Percentiles rank a stretch among this genome's conserved stretches.
Evolutionary conservation across 2,329 filamentous ascomycete species (phyloP).

Genomic region (Cladosporium sp.): DNA sequence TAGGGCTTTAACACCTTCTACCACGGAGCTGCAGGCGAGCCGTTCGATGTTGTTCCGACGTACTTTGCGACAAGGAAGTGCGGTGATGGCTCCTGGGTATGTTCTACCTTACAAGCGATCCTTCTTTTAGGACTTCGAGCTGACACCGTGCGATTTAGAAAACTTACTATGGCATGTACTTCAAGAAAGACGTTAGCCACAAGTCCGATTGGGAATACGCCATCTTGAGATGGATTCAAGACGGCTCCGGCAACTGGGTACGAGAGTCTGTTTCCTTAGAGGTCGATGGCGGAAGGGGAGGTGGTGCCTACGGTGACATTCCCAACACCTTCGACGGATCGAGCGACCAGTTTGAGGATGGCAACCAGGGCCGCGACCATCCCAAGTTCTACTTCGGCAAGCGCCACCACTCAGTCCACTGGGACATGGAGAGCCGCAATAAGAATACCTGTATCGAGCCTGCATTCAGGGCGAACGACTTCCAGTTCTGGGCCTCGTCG

Average conservation of each 20-base stretch:
- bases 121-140: no score
- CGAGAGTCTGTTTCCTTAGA: not conserved
- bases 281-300: not conserved
- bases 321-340: not conserved
- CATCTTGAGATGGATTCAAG: not conserved
- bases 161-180: not conserved
- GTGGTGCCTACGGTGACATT: not conserved
- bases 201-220: not conserved
- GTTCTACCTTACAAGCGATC: no score
- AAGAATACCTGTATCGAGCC: not conserved
- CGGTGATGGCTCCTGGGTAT: not conserved
- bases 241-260: not conserved
- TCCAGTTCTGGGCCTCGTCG: not conserved
- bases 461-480: not conserved
- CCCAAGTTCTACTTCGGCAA: not conserved
- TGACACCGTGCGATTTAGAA: no score
- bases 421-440: not conserved
- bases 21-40: not conserved
- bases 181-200: not conserved
- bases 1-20: not conserved
- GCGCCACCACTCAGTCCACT: not conserved
- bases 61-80: not conserved
- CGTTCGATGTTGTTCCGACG: not conserved
- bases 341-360: not conserved
- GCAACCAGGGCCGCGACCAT: not conserved